A percentile compares a stretch with the other conserved stretches of the same genome.
Evolutionary conservation across 371 early-diverging fungal genomes (phyloP).

Genomic region (Blyttiomyces sp.): DNA sequence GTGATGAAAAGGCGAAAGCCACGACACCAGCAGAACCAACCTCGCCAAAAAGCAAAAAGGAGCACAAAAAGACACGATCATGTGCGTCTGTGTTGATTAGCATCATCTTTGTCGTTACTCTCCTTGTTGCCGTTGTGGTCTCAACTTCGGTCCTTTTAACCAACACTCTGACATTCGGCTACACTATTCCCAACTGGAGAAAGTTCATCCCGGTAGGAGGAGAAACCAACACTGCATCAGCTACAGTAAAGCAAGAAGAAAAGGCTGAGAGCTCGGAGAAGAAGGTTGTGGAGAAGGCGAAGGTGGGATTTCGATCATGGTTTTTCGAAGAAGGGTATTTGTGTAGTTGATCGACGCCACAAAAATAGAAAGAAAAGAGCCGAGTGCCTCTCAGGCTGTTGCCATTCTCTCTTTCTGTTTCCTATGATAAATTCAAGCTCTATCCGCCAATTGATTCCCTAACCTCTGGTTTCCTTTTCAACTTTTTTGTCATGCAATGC

Average conservation of each 20-base stretch:
- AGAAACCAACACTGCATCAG: too few species aligned
- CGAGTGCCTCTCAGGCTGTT: too few species aligned
- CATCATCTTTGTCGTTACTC: slow-evolving; percentile 1
- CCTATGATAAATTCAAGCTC: not conserved
- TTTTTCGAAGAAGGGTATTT: not conserved
- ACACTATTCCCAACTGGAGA: slow-evolving; percentile 24
- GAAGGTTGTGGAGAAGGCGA: not conserved
- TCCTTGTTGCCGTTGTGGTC: not conserved
- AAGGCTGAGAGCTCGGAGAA: not conserved
- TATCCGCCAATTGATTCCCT: not conserved
- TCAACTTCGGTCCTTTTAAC: slow-evolving; percentile 27
- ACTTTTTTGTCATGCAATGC: not conserved
- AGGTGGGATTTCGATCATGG: not conserved
- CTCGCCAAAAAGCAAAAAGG: too few species aligned
- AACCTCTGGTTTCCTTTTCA: not conserved
- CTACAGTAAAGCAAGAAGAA: too few species aligned
- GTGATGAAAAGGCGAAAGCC: too few species aligned
- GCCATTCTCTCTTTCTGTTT: too few species aligned
- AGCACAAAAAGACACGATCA: too few species aligned
- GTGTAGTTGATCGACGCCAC: not conserved
- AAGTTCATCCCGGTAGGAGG: slow-evolving; percentile 22
- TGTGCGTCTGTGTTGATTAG: too few species aligned
- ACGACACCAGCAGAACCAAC: too few species aligned
- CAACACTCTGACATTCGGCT: slow-evolving; percentile 37
- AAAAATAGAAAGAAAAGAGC: not conserved